Conservation (phyloP, 176 grass and related monocot species). For the Themeda triandra region DNA sequence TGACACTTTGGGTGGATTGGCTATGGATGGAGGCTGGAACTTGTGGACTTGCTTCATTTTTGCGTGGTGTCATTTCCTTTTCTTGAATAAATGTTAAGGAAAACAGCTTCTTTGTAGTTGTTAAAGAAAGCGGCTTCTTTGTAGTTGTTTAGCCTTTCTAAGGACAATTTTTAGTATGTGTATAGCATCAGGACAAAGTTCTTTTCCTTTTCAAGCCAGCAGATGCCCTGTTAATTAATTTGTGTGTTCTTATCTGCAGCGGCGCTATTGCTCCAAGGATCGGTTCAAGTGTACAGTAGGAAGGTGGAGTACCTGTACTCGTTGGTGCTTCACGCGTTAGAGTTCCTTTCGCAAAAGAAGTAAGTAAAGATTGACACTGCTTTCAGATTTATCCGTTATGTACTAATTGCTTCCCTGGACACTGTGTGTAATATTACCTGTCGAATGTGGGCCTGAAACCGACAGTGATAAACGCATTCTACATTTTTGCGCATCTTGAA, state of each 20-base stretch:
- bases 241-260: conserved; percentile 46
- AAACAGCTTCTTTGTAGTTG: background rate
- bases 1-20: background rate
- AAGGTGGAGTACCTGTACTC: conserved; percentile 98
- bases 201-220: background rate
- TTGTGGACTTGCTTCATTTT: conserved; percentile 5
- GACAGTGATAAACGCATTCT: background rate
- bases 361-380: conserved; percentile 31
- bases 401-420: background rate
- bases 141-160: background rate
- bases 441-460: conserved; percentile 12
- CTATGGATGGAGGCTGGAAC: background rate
- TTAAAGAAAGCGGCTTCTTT: conserved; percentile 12
- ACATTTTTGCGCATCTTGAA: background rate
- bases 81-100: background rate
- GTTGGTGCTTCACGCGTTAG: conserved; percentile 73
- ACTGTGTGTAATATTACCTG: background rate
- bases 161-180: background rate
- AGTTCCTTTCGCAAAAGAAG: conserved; percentile 91
- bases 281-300: conserved; percentile 89
- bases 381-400: background rate
- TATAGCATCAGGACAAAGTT: background rate
- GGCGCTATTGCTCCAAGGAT: conserved; percentile 85
- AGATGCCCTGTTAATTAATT: conserved; percentile 9
- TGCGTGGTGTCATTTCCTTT: background rate